These are phyloP conservation scores for Syzygium aromaticum DNA, from an alignment of 345 rosid species.

Conservation along the genomic window DNA sequence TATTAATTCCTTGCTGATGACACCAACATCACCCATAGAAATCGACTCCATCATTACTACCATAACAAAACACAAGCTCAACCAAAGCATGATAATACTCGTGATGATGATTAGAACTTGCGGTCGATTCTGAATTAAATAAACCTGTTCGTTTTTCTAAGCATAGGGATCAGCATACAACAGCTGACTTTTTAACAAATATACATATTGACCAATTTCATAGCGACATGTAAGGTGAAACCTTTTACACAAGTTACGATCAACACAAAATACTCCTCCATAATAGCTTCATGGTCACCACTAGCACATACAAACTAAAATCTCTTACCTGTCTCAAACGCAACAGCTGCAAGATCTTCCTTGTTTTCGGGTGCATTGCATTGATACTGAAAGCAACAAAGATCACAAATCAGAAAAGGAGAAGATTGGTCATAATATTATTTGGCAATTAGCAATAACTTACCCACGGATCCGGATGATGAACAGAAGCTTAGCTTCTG, in stretches of 20 bases:
- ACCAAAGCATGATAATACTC: background rate
- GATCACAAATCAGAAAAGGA: background rate
- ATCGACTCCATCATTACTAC: background rate
- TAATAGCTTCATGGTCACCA: background rate
- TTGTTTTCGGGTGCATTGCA: constrained; percentile 80
- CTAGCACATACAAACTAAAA: background rate
- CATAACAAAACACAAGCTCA: background rate
- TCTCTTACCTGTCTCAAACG: constrained; percentile 76
- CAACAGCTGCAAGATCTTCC: constrained; percentile 85
- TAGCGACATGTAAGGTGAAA: background rate
- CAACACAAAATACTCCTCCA: background rate
- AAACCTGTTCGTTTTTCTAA: background rate
- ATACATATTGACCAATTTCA: background rate
- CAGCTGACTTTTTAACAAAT: background rate
- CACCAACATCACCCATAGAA: background rate
- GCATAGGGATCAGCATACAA: background rate
- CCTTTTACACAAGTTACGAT: background rate
- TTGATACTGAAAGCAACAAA: constrained; percentile 46
- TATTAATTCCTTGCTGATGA: background rate
- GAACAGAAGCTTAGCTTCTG: constrained; percentile 82
- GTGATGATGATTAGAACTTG: background rate
- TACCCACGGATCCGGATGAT: constrained; percentile 83
- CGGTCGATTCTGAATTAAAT: background rate
- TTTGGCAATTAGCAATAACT: background rate
- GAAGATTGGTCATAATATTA: no score